Percentiles rank a stretch among this genome's conserved stretches.
Conservation (phyloP, 257 asterid genomes). For the Nicotiana obtusifolia region DNA sequence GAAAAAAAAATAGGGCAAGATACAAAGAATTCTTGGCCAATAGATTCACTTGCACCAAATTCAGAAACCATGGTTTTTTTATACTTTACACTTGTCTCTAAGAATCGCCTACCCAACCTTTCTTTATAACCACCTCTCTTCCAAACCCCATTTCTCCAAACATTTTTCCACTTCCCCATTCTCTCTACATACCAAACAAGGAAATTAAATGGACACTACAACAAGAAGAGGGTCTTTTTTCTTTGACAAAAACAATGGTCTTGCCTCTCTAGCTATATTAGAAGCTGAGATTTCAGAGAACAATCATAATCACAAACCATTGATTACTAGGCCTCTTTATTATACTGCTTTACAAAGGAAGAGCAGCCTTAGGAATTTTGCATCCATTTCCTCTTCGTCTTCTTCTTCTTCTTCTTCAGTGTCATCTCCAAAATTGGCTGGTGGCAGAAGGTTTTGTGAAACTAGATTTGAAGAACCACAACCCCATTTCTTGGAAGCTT, state of each 20-base stretch:
- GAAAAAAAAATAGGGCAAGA: neutral
- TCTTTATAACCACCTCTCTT: slow-evolving; percentile 24
- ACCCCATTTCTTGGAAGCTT: slow-evolving; percentile 40
- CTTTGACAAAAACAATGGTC: slow-evolving; percentile 26
- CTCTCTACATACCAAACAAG: neutral
- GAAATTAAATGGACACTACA: neutral
- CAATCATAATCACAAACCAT: slow-evolving; percentile 9
- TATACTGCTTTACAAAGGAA: slow-evolving; percentile 15
- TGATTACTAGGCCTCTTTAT: slow-evolving; percentile 23
- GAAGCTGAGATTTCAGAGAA: slow-evolving; percentile 13
- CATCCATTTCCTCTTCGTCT: neutral
- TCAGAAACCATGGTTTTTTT: slow-evolving; percentile 21
- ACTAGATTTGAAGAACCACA: slow-evolving; percentile 20
- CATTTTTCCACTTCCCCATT: neutral
- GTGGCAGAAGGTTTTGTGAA: slow-evolving; percentile 9
- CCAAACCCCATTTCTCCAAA: neutral
- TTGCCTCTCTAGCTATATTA: slow-evolving; percentile 23
- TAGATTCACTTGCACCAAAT: slow-evolving; percentile 18
- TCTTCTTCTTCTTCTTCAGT: neutral
- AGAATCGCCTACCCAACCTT: slow-evolving; percentile 9
- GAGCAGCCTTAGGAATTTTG: slow-evolving; percentile 13
- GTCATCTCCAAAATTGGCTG: slow-evolving; percentile 27
- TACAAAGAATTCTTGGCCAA: slow-evolving; percentile 19
- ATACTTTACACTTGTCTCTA: slow-evolving; percentile 13
- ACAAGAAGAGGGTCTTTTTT: slow-evolving; percentile 23